A percentile compares a stretch with the other conserved stretches of the same genome.
Evolutionary conservation across 495 filamentous ascomycete genomes (phyloP).

Genomic region (Penicillium macrosclerotiorum): DNA sequence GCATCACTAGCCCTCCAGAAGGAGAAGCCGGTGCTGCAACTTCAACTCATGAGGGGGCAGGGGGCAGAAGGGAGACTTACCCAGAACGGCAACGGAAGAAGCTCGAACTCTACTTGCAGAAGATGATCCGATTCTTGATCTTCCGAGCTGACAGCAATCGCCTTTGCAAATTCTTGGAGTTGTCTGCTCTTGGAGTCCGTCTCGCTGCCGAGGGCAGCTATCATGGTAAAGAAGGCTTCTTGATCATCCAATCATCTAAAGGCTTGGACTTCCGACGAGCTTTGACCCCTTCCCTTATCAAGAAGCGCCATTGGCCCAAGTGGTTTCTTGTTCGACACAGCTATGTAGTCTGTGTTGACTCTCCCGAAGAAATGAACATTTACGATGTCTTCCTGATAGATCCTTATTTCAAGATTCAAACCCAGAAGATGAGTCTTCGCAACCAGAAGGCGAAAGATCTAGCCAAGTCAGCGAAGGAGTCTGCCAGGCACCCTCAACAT

Average conservation of each 20-base stretch:
- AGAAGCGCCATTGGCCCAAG: constrained; percentile 80
- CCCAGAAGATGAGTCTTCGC: constrained; percentile 58
- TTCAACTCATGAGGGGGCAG: constrained; percentile 43
- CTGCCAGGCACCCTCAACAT: constrained; percentile 70
- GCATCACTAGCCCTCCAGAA: constrained; percentile 45
- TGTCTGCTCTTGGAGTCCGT: constrained; percentile 92
- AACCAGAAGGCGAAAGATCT: constrained; percentile 67
- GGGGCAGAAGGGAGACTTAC: constrained; percentile 53
- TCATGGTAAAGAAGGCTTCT: constrained; percentile 94
- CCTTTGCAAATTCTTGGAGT: constrained; percentile 91
- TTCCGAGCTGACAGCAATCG: constrained; percentile 95
- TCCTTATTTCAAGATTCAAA: constrained; percentile 72
- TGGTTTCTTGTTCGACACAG: constrained; percentile 98
- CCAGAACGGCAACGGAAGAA: constrained; percentile 75
- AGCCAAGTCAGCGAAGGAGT: constrained; percentile 57
- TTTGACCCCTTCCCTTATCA: constrained; percentile 70
- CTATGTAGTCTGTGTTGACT: constrained; percentile 96
- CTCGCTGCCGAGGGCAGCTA: constrained; percentile 94
- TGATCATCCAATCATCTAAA: constrained; percentile 87
- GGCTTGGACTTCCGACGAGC: constrained; percentile 86
- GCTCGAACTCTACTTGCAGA: constrained; percentile 87
- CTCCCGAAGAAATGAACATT: constrained; percentile 97
- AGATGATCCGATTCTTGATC: constrained; percentile 91
- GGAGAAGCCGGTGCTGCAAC: constrained; percentile 41
- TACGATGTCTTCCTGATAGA: constrained; percentile 98